These are phyloP conservation scores for Pseudogymnoascus sp. DNA, from an alignment of 2,329 filamentous ascomycete species.

Conservation along the genomic window DNA sequence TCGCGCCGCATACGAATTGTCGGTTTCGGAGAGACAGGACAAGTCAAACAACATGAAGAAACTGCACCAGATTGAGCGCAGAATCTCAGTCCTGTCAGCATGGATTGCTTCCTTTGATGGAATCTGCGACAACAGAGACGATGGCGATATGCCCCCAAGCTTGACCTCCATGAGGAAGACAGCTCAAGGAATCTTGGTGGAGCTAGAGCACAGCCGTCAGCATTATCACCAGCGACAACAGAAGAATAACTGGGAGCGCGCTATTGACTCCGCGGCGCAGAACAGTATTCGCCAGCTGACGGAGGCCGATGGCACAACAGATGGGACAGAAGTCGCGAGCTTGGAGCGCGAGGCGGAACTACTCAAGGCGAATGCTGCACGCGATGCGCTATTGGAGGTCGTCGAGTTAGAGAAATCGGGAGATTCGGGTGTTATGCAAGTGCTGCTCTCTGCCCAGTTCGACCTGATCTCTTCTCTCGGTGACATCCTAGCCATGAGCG, in stretches of 20 bases:
- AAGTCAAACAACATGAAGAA: conserved; percentile 74
- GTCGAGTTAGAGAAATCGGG: conserved; percentile 76
- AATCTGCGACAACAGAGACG: conserved; percentile 64
- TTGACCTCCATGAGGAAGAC: conserved; percentile 74
- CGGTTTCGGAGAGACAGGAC: conserved; percentile 67
- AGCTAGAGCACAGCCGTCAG: conserved; percentile 82
- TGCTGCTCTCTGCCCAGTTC: conserved; percentile 82
- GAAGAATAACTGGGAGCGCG: conserved; percentile 77
- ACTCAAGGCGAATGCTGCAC: conserved; percentile 71
- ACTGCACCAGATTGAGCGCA: conserved; percentile 70
- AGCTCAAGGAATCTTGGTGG: conserved; percentile 77
- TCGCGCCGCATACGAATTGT: conserved; percentile 75
- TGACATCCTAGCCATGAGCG: conserved; percentile 72
- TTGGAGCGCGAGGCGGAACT: conserved; percentile 78
- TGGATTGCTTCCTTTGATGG: conserved; percentile 91
- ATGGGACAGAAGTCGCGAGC: conserved; percentile 60
- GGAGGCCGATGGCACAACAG: conserved; percentile 56
- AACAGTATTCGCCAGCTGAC: conserved; percentile 75
- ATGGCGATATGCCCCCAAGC: conserved; percentile 56
- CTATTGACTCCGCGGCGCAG: conserved; percentile 78
- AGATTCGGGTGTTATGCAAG: conserved; percentile 70
- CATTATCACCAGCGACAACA: conserved; percentile 80
- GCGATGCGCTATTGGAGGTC: conserved; percentile 69
- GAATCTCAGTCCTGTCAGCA: conserved; percentile 76
- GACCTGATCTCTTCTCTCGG: conserved; percentile 79